Percentiles rank a stretch among this genome's conserved stretches.
Evolutionary conservation across 805 yeast species (phyloP).

Genomic region (Starmera caribaea): DNA sequence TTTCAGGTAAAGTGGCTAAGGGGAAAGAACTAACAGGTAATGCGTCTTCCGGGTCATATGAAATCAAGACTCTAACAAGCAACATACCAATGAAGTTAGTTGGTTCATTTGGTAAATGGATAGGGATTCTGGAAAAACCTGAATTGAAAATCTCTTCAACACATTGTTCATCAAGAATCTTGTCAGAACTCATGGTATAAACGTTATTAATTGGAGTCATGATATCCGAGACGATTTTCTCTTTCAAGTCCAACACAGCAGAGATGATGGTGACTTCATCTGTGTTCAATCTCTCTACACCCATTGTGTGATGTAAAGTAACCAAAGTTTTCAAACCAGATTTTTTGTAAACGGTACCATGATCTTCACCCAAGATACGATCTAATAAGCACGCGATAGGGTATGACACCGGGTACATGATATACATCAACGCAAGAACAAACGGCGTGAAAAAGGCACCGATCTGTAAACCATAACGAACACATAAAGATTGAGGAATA

Average conservation of each 20-base stretch:
- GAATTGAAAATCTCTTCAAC: conserved; percentile 89
- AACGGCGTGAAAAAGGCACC: conserved; percentile 90
- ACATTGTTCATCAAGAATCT: conserved; percentile 69
- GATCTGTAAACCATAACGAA: conserved; percentile 82
- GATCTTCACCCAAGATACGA: conserved; percentile 83
- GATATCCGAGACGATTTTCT: conserved; percentile 73
- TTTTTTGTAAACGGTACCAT: conserved; percentile 89
- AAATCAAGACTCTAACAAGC: conserved; percentile 80
- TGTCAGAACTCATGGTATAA: conserved; percentile 78
- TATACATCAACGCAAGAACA: conserved; percentile 74
- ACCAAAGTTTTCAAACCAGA: conserved; percentile 91
- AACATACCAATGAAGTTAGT: conserved; percentile 91
- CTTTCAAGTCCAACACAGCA: conserved; percentile 90
- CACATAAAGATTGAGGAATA: conserved; percentile 91
- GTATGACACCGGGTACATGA: conserved; percentile 86
- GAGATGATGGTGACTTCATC: conserved; percentile 95
- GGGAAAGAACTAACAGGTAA: conserved; percentile 90
- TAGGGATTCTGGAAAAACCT: conserved; percentile 92
- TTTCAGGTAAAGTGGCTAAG: conserved; percentile 91
- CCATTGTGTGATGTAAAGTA: conserved; percentile 88
- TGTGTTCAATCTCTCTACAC: conserved; percentile 83
- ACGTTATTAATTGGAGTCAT: conserved; percentile 95
- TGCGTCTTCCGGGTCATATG: conserved; percentile 95
- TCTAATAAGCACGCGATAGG: conserved; percentile 82
- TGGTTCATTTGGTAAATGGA: conserved; percentile 84